Evolutionary conservation across 1,284 basidiomycete genomes (phyloP).

Genomic region (Cutaneotrichosporon cutaneum): DNA sequence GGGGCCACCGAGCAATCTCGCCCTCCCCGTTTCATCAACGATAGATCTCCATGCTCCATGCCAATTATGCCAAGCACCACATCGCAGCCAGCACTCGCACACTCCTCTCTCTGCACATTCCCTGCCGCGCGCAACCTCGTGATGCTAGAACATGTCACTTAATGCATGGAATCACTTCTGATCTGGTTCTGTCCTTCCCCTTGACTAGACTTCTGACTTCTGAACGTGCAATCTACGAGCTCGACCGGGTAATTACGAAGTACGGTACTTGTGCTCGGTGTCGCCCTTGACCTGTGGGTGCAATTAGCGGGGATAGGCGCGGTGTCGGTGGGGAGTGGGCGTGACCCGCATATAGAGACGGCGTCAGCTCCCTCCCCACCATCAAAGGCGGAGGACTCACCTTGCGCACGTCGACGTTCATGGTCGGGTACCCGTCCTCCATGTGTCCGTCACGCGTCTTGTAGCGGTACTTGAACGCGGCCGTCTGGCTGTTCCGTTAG

Average conservation of each 20-base stretch:
- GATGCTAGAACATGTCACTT: background rate
- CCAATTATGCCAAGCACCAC: too few relatives aligned
- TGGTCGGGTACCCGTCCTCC: constrained; percentile 47
- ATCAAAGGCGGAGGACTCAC: constrained; percentile 29
- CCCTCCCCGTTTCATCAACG: too few relatives aligned
- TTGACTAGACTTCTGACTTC: constrained; percentile 1
- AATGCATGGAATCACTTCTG: background rate
- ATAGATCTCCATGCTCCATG: too few relatives aligned
- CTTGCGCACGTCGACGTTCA: constrained; percentile 40
- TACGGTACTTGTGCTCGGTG: constrained; percentile 24
- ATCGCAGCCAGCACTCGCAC: too few relatives aligned
- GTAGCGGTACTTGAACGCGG: constrained; percentile 54
- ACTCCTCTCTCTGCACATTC: too few relatives aligned
- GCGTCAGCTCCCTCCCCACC: background rate
- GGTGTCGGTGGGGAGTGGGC: background rate
- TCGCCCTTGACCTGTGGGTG: constrained; percentile 23
- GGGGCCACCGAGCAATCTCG: too few relatives aligned
- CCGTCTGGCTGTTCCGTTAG: constrained; percentile 34
- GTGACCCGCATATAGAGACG: background rate
- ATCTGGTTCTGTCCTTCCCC: background rate
- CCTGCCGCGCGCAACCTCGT: too few relatives aligned
- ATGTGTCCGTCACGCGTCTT: constrained; percentile 48
- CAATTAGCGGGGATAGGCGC: constrained; percentile 9
- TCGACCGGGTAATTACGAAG: constrained; percentile 6
- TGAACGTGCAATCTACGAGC: background rate